Base-by-base conservation (phyloP, 164 flowering plant species). In the Litsea cubeba region DNA sequence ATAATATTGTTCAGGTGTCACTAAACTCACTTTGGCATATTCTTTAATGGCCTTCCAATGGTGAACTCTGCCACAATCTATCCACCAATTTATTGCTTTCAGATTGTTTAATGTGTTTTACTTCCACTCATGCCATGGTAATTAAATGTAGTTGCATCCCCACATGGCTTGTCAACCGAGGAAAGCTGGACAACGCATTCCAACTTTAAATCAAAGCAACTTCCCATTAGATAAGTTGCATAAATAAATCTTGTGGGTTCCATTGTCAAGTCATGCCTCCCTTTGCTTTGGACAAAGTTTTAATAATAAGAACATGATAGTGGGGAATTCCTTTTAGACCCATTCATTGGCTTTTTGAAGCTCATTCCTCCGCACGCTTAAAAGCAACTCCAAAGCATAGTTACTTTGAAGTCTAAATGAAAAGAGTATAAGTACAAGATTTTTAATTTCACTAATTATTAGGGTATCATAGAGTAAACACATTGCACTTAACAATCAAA, bases 171-270 rank as follows among this genome's bases (percentile, higher is more conserved):
- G 26, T 24, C 66, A 63, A 25, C 14, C 15, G 63, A 24, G 32
- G 14, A 25, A 25, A 63, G 66, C 32, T n/a, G 28, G 66, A 25
- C 26, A 24, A 63, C 66, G 25, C 66, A 25, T 23, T 63, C 66
- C 24, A 63, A 63, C 66, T 63, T 63, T 63, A 10, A 63, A 8
- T 14, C 66, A 63, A 63, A 63, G 66, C 66, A 63, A 63, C 66
- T 63, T 63, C 32, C 26, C 14, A n/a, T 63, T 22, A 63, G 66
- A 63, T 63, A 24, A 63, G 26, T 63, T 63, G 12, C 66, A 63
- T 23, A 7, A 18, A 60, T 23, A 18, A 63, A 25, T 63, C 32
- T 24, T 63, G 66, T 63, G 66, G 28, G 66, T 63, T 63, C 24
- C 28, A 63, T 63, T 23, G 15, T 63, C 28, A 5, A 63, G 28